Percentiles rank a stretch among this genome's conserved stretches.
These are phyloP conservation scores for Simplicillium aogashimaense DNA, from an alignment of 2,329 filamentous ascomycete genomes.

Conservation along the genomic window DNA sequence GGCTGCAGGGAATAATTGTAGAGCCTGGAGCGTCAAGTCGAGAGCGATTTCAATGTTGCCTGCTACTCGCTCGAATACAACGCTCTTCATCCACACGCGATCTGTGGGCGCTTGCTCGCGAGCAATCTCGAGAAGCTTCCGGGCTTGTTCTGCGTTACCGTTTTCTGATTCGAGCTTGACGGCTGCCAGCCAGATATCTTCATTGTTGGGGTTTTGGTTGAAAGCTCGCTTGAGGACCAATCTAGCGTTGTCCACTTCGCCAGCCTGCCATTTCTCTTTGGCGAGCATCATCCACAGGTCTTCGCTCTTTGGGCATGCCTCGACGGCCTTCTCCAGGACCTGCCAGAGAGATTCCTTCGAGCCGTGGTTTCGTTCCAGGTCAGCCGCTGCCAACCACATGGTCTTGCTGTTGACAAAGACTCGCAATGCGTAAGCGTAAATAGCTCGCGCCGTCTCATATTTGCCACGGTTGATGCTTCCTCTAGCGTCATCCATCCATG, in stretches of 20 bases:
- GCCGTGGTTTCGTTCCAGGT: slow-evolving; percentile 85
- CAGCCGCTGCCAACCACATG: slow-evolving; percentile 82
- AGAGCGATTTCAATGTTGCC: slow-evolving; percentile 72
- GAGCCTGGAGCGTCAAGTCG: slow-evolving; percentile 75
- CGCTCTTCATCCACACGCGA: slow-evolving; percentile 93
- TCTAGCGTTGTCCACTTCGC: slow-evolving; percentile 78
- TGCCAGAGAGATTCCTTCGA: slow-evolving; percentile 73
- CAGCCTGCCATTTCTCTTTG: slow-evolving; percentile 86
- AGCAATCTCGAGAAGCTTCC: slow-evolving; percentile 71
- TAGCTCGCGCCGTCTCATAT: slow-evolving; percentile 86
- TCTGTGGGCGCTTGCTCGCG: slow-evolving; percentile 87
- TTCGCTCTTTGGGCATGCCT: slow-evolving; percentile 84
- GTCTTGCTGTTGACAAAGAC: slow-evolving; percentile 83
- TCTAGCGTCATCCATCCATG: slow-evolving; percentile 91
- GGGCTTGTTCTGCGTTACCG: slow-evolving; percentile 69
- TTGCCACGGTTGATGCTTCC: slow-evolving; percentile 69
- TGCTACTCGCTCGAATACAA: slow-evolving; percentile 82
- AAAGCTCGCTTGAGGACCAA: slow-evolving; percentile 82
- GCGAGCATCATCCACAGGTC: slow-evolving; percentile 93
- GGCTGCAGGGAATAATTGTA: slow-evolving; percentile 76
- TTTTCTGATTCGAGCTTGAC: slow-evolving; percentile 95
- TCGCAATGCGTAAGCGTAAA: slow-evolving; percentile 82
- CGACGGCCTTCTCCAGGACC: slow-evolving; percentile 84
- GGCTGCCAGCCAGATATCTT: slow-evolving; percentile 94
- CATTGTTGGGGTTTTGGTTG: slow-evolving; percentile 90